phyloP scores from a whole-genome alignment of 1,139 yeast species.

The Taphrina flavorubra region DNA sequence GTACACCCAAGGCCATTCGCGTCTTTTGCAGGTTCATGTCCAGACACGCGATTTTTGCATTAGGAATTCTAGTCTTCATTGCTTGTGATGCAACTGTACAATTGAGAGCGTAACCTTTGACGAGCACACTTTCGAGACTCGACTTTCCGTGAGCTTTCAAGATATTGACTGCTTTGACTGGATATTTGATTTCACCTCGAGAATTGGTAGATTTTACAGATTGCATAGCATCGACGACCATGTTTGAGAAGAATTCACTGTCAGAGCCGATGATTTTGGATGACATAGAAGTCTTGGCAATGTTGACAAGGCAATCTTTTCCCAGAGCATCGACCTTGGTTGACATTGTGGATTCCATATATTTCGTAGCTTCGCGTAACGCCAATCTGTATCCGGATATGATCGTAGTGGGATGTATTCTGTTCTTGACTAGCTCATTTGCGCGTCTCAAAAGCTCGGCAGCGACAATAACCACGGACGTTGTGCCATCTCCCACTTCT shows the following conservation, averaged over 20 bases:
- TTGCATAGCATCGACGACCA: constrained; percentile 94
- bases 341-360: constrained; percentile 82
- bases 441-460: constrained; percentile 91
- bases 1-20: constrained; percentile 98
- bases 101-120: constrained; percentile 93
- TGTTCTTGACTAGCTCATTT: constrained; percentile 88
- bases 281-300: constrained; percentile 97
- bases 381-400: constrained; percentile 96
- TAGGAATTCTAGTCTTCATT: constrained; percentile 74
- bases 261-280: constrained; percentile 95
- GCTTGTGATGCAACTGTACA: constrained; percentile 98
- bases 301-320: constrained; percentile 73
- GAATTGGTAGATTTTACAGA: constrained; percentile 91
- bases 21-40: constrained; percentile 96
- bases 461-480: constrained; percentile 51
- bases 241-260: constrained; percentile 81
- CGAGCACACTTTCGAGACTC: constrained; percentile 79
- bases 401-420: constrained; percentile 96
- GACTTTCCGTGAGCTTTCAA: constrained; percentile 97
- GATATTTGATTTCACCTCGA: constrained; percentile 89
- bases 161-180: constrained; percentile 95
- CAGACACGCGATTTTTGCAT: constrained; percentile 88
- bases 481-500: constrained; percentile 98
- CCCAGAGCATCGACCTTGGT: constrained; percentile 82
- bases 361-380: constrained; percentile 86